Percentiles rank a stretch among this genome's conserved stretches.
Conservation (phyloP, 371 early-diverging fungal species). For the Rhizopus arrhizus region DNA sequence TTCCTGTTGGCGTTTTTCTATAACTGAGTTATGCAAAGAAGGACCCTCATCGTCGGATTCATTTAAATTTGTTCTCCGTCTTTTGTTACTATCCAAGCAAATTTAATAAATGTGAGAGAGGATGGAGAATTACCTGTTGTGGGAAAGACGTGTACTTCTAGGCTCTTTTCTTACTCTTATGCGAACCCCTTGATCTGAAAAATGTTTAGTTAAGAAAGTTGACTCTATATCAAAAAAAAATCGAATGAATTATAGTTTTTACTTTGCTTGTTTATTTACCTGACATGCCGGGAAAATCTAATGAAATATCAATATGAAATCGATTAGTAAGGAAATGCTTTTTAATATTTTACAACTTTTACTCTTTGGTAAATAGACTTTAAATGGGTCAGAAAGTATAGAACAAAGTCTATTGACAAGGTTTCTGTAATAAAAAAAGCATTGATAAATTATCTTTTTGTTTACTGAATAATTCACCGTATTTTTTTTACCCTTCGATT, state of each 20-base stretch:
- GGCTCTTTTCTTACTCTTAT: conserved; percentile 34
- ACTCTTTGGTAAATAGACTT: conserved; percentile 28
- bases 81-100: conserved; percentile 6
- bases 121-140: conserved; percentile 15
- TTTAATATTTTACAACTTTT: not conserved
- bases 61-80: conserved; percentile 3
- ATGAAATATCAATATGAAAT: conserved; percentile 40
- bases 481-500: conserved; percentile 65
- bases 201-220: conserved; percentile 30
- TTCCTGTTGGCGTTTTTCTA: not conserved
- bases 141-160: conserved; percentile 18
- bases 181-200: conserved; percentile 36
- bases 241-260: not conserved
- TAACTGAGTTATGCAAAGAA: not conserved
- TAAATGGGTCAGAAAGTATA: conserved; percentile 49
- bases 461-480: not conserved
- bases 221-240: conserved; percentile 21
- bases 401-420: conserved; percentile 33
- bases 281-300: conserved; percentile 88
- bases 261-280: conserved; percentile 36
- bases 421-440: conserved; percentile 3
- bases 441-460: not conserved
- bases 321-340: not conserved
- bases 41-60: conserved; percentile 16
- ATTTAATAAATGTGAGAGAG: not conserved